Conservation (phyloP, 495 filamentous ascomycete genomes). For the Neurospora intermedia region DNA sequence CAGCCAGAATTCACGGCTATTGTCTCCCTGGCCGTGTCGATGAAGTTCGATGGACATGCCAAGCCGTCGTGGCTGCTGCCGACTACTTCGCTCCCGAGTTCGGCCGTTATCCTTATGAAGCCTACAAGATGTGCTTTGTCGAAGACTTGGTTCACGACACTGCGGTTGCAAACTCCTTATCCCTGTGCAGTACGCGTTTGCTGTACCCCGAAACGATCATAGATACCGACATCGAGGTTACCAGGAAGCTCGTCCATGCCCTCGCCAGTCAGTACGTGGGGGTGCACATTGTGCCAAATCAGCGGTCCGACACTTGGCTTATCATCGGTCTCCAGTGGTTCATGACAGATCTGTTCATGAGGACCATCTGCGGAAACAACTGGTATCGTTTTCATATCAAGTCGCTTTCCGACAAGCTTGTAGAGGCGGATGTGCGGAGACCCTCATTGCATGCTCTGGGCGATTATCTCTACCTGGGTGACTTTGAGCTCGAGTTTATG, state of each 20-base stretch:
- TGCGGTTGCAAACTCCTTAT: constrained; percentile 65
- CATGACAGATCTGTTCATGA: constrained; percentile 88
- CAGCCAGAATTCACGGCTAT: constrained; percentile 76
- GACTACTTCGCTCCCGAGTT: constrained; percentile 81
- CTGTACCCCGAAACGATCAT: constrained; percentile 74
- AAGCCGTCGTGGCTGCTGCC: constrained; percentile 47
- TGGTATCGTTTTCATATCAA: constrained; percentile 90
- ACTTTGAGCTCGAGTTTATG: constrained; percentile 78
- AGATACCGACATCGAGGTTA: constrained; percentile 69
- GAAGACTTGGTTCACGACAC: constrained; percentile 73
- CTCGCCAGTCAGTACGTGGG: constrained; percentile 92
- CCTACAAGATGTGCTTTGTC: constrained; percentile 86
- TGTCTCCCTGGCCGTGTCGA: constrained; percentile 74
- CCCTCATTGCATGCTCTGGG: constrained; percentile 78
- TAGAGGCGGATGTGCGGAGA: constrained; percentile 68
- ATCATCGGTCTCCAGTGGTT: constrained; percentile 84
- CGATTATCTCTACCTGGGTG: constrained; percentile 63
- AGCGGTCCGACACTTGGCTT: constrained; percentile 79
- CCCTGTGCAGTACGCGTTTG: constrained; percentile 77
- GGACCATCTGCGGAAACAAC: constrained; percentile 81
- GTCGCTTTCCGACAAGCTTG: constrained; percentile 65
- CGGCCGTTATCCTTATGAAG: constrained; percentile 74
- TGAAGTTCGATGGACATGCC: constrained; percentile 73
- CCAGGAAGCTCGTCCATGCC: constrained; percentile 65
- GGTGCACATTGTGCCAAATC: constrained; percentile 72